These are phyloP conservation scores for Imleria badia DNA, from an alignment of 768 basidiomycete genomes.

Conservation along the genomic window DNA sequence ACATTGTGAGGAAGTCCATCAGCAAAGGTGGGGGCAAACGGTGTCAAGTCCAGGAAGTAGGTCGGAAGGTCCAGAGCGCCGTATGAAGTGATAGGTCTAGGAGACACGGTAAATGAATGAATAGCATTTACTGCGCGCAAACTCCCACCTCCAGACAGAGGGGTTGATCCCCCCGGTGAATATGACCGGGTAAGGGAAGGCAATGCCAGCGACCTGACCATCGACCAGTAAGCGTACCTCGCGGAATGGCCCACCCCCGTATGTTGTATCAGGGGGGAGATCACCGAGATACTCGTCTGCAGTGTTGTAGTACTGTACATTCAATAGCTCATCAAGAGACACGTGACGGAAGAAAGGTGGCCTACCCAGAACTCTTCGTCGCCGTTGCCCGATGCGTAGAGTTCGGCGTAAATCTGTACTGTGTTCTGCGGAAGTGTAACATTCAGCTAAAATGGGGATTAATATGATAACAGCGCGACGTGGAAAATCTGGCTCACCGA, in stretches of 20 bases:
- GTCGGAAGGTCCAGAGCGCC: constrained; percentile 76
- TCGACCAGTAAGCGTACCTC: constrained; percentile 64
- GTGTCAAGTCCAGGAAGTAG: constrained; percentile 75
- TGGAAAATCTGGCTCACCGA: constrained; percentile 43
- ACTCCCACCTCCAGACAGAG: constrained; percentile 58
- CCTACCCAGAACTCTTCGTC: constrained; percentile 79
- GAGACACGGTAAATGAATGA: not conserved
- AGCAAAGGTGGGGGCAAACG: constrained; percentile 68
- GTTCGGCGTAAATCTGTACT: constrained; percentile 64
- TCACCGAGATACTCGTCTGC: constrained; percentile 56
- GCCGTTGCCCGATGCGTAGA: constrained; percentile 68
- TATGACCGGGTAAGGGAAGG: constrained; percentile 58
- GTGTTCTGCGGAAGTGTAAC: constrained; percentile 71
- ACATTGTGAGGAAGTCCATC: constrained; percentile 71
- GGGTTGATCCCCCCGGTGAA: constrained; percentile 79
- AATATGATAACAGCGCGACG: not conserved
- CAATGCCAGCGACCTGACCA: constrained; percentile 51
- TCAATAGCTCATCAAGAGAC: not conserved
- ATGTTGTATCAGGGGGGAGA: constrained; percentile 51
- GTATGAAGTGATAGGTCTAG: constrained; percentile 71
- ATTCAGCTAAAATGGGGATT: constrained; percentile 45
- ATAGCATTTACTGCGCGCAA: not conserved
- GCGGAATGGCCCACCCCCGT: constrained; percentile 54
- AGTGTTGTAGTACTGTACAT: constrained; percentile 61
- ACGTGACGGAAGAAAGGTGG: not conserved